phyloP scores from a whole-genome alignment of 345 rosid species.

The Arabidopsis arenosa region DNA sequence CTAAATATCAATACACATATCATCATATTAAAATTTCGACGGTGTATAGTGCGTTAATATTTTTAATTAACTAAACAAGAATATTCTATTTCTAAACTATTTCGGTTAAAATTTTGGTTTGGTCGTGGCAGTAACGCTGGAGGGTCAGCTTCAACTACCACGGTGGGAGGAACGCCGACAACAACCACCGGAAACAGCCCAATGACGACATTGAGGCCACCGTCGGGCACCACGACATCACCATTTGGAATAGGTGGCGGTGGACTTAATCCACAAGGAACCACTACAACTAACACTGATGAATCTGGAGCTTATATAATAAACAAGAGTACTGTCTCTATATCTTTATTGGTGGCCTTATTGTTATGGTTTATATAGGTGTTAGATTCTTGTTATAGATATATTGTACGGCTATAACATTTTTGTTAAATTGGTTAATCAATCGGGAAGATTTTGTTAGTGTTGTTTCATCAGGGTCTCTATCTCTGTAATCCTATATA shows the following conservation, averaged over 20 bases:
- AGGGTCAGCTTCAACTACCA: slow-evolving; percentile 42
- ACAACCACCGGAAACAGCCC: slow-evolving; percentile 42
- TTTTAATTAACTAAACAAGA: neutral
- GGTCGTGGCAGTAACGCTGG: slow-evolving; percentile 28
- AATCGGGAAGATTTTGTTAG: neutral
- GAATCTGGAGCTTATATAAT: slow-evolving; percentile 39
- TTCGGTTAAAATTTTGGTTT: neutral
- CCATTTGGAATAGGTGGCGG: slow-evolving; percentile 35
- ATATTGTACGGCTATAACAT: slow-evolving; percentile 3
- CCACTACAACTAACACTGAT: slow-evolving; percentile 32
- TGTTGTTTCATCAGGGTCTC: neutral
- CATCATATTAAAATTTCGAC: neutral
- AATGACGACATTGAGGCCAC: slow-evolving; percentile 38
- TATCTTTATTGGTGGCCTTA: slow-evolving; percentile 25
- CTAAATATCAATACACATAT: neutral
- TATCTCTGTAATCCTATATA: no score
- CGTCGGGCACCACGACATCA: slow-evolving; percentile 37
- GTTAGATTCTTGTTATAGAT: slow-evolving; percentile 7
- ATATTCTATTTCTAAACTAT: neutral
- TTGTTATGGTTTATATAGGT: slow-evolving; percentile 32
- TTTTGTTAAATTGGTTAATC: slow-evolving; percentile 36
- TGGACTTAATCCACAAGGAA: slow-evolving; percentile 42
- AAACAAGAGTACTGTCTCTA: slow-evolving; percentile 14
- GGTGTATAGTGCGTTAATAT: neutral
- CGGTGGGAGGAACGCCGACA: slow-evolving; percentile 37